Evolutionary conservation across 2,329 filamentous ascomycete genomes (phyloP), one percentile per base, ranked within the genome.

Genomic region (Celoporthe dispersa): DNA sequence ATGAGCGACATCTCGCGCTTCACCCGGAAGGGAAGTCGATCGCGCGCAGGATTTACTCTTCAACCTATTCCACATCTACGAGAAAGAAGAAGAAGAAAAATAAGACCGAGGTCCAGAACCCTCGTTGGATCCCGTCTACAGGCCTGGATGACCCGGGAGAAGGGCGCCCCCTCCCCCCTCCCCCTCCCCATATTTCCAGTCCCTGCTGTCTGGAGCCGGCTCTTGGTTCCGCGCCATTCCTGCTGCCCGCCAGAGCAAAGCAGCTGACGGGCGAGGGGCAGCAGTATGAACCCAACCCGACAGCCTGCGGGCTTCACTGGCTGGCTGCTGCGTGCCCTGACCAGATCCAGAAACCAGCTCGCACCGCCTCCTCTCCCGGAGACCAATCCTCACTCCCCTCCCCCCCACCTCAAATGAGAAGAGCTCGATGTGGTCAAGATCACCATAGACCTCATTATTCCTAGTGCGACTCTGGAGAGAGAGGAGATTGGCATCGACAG

Each of bases 1-100:
- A 11, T 48, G 44, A 33, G 35, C 62, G 28, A 16, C 62, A 66
- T 68, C 62, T 61, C 44, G 35, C 69, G 57, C 69, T 71, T 71
- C 69, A 44, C 69, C 66, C 6, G 53, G 61, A 63, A 57, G 22
- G 69, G 69, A 66, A 71, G 66, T 71, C 69, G 69, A 71, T 71
- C 69, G 69, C 69, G 68, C 68, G 67, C 48, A 66, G 69, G 67
- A 68, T 66, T 68, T 55, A 55, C 62, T 64, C 35, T 48, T 51
- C 41, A 35, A 35, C 69, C 62, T 71, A 53, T 53, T 55, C 66
- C 62, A 61, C 55, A 62, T 41, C 37, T 65, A 62, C 64, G 28
- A 22, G n/a, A n/a, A n/a, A n/a, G n/a, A n/a, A n/a, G n/a, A n/a
- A n/a, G n/a, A n/a, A n/a, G n/a, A n/a, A n/a, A n/a, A n/a, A n/a